phyloP scores from a whole-genome alignment of 768 basidiomycete genomes.

The Tubosaeta brunneosetosa region DNA sequence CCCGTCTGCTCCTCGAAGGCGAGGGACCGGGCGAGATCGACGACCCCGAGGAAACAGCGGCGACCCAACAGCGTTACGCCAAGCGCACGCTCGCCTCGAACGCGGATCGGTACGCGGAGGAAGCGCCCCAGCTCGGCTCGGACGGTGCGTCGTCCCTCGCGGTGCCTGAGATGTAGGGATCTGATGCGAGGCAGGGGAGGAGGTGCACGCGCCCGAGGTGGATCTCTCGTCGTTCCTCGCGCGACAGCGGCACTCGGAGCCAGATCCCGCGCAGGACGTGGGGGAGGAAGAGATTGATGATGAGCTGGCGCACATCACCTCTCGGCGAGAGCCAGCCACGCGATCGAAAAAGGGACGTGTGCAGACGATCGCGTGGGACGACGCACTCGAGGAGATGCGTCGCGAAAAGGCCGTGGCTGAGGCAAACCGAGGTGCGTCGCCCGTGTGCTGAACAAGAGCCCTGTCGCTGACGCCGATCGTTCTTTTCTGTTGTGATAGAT shows the following conservation, averaged over 20 bases:
- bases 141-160: conserved; percentile 45
- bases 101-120: conserved; percentile 69
- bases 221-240: conserved; percentile 67
- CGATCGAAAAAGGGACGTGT: conserved; percentile 58
- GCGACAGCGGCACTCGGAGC: conserved; percentile 43
- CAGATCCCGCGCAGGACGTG: neutral
- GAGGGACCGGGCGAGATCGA: conserved; percentile 39
- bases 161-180: no score
- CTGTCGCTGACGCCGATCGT: neutral
- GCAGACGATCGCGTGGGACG: conserved; percentile 65
- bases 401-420: conserved; percentile 72
- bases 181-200: conserved; percentile 50
- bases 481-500: conserved; percentile 34
- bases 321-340: conserved; percentile 14
- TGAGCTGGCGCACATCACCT: conserved; percentile 49
- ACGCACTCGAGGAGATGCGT: conserved; percentile 56
- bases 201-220: conserved; percentile 63
- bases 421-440: conserved; percentile 59
- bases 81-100: conserved; percentile 63
- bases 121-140: conserved; percentile 62
- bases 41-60: conserved; percentile 44
- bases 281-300: conserved; percentile 50
- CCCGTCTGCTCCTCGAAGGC: conserved; percentile 56
- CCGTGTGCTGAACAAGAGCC: neutral
- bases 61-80: conserved; percentile 47